Base-by-base conservation (phyloP, 192 early-diverging fungal species). In the Backusella psychrophila region DNA sequence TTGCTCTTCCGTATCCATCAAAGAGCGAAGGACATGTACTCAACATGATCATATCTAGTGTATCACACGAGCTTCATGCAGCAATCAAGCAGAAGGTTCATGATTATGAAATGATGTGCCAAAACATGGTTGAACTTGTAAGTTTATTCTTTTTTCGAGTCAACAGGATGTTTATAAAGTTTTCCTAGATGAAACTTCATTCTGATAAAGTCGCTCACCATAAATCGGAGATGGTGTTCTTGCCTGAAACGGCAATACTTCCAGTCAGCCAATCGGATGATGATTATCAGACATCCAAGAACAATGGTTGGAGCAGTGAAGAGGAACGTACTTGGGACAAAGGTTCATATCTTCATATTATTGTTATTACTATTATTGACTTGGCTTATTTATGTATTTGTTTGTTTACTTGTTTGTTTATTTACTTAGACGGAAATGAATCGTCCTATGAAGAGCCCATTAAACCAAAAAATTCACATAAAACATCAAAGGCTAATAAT, bases 141-240 rank as follows among this genome's bases (percentile, higher is more conserved):
- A 63, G 72, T 65, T 35, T 53, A 2, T 21, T 19, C 21, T 38
- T 23, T 38, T 41, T 63, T 63, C 23, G 9, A 63, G 6, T n/a
- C 66, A 49, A 49, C 17, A 49, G 19, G 19, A 39, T 69, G 3
- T 69, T 69, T 39, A 70, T 6, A 70, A 26, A 12, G 42, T 44
- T 39, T 69, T 39, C 26, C n/a, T 71, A 71, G 70, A 71, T 71
- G 70, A 71, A 71, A 71, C 70, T 71, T 49, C 70, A 71, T 44
- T 46, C 36, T 46, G 44, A 71, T 26, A 71, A 44, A 71, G 70
- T 71, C 26, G 42, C 42, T 71, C 42, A 71, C 17, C 70, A 71
- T 71, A 71, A 71, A 71, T 71, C 70, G 26, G 66, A 68, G 35
- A 36, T 68, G 29, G 66, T 36, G 5, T 36, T 36, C 34, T 42